phyloP scores from a whole-genome alignment of 176 grass and related monocot genomes.

The Eleusine indica region DNA sequence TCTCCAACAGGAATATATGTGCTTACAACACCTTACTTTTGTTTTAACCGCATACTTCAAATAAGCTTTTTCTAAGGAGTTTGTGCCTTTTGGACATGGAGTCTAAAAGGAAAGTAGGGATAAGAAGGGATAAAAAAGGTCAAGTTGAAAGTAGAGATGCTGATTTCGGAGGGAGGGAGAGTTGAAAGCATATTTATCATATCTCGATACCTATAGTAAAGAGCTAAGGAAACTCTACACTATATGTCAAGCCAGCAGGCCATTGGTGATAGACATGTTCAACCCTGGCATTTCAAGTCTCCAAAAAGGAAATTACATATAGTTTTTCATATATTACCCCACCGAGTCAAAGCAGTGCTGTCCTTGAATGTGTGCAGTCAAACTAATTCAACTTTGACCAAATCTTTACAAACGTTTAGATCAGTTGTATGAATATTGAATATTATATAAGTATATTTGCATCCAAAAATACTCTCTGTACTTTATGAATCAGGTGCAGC shows the following conservation, averaged over 20 bases:
- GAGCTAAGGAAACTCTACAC: neutral
- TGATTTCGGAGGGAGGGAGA: conserved; percentile 15
- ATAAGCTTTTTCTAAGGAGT: conserved; percentile 4
- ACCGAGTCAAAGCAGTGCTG: neutral
- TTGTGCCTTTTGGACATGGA: neutral
- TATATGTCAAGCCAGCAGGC: neutral
- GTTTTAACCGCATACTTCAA: neutral
- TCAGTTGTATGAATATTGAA: neutral
- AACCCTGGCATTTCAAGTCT: neutral
- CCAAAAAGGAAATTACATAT: no score
- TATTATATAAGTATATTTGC: neutral
- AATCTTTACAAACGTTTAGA: neutral
- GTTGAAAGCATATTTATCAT: conserved; percentile 26
- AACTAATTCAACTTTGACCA: neutral
- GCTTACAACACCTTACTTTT: conserved; percentile 7
- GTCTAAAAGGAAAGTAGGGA: neutral
- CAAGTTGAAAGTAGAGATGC: conserved; percentile 1
- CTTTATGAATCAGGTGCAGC: neutral
- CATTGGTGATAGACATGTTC: neutral
- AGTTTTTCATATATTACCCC: no score
- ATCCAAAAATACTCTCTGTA: neutral
- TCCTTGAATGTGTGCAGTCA: neutral
- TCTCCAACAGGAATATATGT: neutral
- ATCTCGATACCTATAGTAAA: conserved; percentile 22
- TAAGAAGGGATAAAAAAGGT: neutral